phyloP scores from a whole-genome alignment of 495 filamentous ascomycete species.

The Tuber borchii region DNA sequence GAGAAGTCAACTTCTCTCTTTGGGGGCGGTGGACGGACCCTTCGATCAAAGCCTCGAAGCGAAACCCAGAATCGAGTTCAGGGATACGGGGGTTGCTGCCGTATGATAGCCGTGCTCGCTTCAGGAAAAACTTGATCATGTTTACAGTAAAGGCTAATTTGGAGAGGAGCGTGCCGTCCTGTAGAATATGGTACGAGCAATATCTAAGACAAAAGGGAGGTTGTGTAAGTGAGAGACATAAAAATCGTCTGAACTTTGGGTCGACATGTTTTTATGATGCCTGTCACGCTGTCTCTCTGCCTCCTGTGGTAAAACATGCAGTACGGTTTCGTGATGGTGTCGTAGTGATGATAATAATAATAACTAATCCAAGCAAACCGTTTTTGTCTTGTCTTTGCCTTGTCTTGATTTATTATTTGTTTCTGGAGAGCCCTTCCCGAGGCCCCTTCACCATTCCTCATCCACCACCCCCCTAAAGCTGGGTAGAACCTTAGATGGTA shows the following conservation, averaged over 20 bases:
- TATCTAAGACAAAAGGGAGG: neutral
- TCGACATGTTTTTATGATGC: neutral
- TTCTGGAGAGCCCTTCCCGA: neutral
- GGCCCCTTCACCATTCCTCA: neutral
- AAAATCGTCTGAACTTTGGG: constrained; percentile 3
- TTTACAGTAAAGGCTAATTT: constrained; percentile 1
- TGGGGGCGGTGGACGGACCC: constrained; percentile 11
- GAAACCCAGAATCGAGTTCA: constrained; percentile 13
- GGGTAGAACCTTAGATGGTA: neutral
- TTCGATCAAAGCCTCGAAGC: constrained; percentile 24
- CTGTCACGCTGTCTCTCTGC: neutral
- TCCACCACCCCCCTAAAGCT: neutral
- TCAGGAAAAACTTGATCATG: constrained; percentile 6
- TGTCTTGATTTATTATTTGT: constrained; percentile 1
- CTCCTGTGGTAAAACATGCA: neutral
- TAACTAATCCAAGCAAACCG: constrained; percentile 5
- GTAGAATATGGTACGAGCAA: neutral
- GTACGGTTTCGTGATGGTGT: neutral
- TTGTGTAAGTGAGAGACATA: neutral
- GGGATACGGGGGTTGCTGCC: constrained; percentile 21
- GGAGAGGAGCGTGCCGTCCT: neutral
- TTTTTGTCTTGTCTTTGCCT: constrained; percentile 2
- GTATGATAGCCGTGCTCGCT: constrained; percentile 11
- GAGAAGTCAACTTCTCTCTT: neutral
- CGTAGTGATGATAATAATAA: neutral